Conservation (phyloP, 768 basidiomycete genomes). For the Lenzites betulinus region DNA sequence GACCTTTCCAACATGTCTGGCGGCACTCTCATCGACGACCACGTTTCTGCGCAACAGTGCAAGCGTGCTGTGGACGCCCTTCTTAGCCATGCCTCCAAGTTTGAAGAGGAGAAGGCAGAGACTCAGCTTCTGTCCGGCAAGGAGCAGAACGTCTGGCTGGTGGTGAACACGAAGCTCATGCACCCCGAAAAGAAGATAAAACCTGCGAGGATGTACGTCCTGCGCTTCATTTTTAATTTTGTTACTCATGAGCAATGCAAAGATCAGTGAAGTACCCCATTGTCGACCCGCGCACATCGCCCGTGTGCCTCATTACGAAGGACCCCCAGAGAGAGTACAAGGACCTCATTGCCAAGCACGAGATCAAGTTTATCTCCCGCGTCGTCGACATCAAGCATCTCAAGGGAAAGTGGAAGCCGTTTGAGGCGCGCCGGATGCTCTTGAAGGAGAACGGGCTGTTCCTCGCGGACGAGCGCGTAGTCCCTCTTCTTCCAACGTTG, state of each 20-base stretch:
- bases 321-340: slow-evolving; percentile 97
- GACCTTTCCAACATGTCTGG: slow-evolving; percentile 4
- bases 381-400: slow-evolving; percentile 92
- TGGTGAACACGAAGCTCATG: slow-evolving; percentile 84
- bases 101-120: slow-evolving; percentile 64
- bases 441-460: slow-evolving; percentile 91
- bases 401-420: slow-evolving; percentile 90
- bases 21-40: slow-evolving; percentile 58
- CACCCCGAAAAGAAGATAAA: slow-evolving; percentile 74
- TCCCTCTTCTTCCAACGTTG: slow-evolving; percentile 83
- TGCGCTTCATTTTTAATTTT: not conserved
- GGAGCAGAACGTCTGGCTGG: slow-evolving; percentile 89
- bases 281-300: slow-evolving; percentile 77
- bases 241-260: not conserved
- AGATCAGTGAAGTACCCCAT: slow-evolving; percentile 81
- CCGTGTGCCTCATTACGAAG: slow-evolving; percentile 91
- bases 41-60: slow-evolving; percentile 73
- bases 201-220: slow-evolving; percentile 81
- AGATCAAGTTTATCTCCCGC: slow-evolving; percentile 87
- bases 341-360: slow-evolving; percentile 75
- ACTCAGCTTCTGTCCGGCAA: slow-evolving; percentile 73
- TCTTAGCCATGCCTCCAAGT: slow-evolving; percentile 65
- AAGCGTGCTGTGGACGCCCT: slow-evolving; percentile 80
- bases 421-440: slow-evolving; percentile 78
- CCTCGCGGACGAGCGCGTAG: slow-evolving; percentile 88